phyloP scores from a whole-genome alignment of 306 rosid species.

The Carpinus viminea region DNA sequence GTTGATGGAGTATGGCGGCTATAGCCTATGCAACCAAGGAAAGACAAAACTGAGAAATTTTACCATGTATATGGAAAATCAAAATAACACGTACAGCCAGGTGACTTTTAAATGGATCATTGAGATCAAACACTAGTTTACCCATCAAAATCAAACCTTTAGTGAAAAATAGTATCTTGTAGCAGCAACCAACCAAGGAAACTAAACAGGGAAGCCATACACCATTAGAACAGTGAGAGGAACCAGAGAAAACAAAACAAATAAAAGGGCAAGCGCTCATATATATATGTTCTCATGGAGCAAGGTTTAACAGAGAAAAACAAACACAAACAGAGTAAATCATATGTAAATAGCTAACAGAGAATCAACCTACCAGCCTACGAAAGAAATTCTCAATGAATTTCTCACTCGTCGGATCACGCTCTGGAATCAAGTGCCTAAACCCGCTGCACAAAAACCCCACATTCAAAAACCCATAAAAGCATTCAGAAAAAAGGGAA shows the following conservation, averaged over 20 bases:
- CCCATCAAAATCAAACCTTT: too few species aligned
- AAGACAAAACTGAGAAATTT: too few species aligned
- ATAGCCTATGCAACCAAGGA: too few species aligned
- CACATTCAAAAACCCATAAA: slow-evolving; percentile 15
- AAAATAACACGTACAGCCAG: not conserved
- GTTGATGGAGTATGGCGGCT: too few species aligned
- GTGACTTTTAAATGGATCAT: not conserved
- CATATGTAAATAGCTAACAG: not conserved
- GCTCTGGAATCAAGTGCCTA: slow-evolving; percentile 16
- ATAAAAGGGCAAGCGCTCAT: not conserved
- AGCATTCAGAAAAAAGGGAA: not conserved
- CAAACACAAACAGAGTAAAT: not conserved
- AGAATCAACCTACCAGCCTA: slow-evolving; percentile 37
- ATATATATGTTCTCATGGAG: too few species aligned
- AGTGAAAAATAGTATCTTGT: too few species aligned
- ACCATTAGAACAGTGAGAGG: not conserved
- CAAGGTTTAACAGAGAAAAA: not conserved
- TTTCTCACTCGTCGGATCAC: slow-evolving; percentile 6
- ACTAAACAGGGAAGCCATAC: too few species aligned
- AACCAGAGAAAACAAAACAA: not conserved
- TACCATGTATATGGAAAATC: not conserved
- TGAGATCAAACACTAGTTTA: not conserved
- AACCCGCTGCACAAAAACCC: slow-evolving; percentile 50
- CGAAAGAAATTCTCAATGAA: slow-evolving; percentile 42
- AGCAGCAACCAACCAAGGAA: too few species aligned